Evolutionary conservation across 192 early-diverging fungal species (phyloP), one percentile per base, ranked within the genome.

Genomic region (Phycomyces blakesleeanus): DNA sequence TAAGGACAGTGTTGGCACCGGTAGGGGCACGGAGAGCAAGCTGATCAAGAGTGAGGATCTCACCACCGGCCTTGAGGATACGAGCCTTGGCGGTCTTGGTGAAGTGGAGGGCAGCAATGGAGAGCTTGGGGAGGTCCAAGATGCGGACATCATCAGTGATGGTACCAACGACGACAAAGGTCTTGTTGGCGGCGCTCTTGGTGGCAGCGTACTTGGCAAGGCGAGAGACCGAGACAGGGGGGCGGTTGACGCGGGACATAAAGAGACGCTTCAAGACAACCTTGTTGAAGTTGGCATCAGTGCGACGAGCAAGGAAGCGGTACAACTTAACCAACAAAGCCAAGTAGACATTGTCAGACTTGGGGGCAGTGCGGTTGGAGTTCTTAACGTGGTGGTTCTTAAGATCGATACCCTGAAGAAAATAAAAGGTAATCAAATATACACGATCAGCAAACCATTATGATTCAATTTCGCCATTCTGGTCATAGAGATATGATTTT

Each of bases 311-410:
- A 60, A 99, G 87, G 90, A 95, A 98, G 78, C 93, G 88, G 86
- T 98, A 99, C 68, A 99, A 87, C 90, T 99, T 99, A 68, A 97
- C 95, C 78, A 99, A 89, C 79, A 99, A 87, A 75, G 83, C 79
- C 77, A 98, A 82, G 91, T 99, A 99, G 78, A 95, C 91, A 84
- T 99, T 89, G 78, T 93, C 81, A 66, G 90, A 93, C 80, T 89
- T 87, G 74, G 95, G 93, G 65, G 86, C 91, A 66, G 83, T 75
- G 72, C 95, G 83, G 80, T 86, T 83, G 63, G 81, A 86, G 81
- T 91, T 96, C 91, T 92, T 95, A 71, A 89, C 90, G 90, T 98
- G 96, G 87, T 97, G 93, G 80, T 94, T 94, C 80, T 89, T 87
- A 74, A 93, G 89, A 87, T 98, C 95, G 85, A 96, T 94, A 94